These are phyloP conservation scores for Euphorbia lathyris DNA, from an alignment of 345 rosid genomes.

Conservation along the genomic window DNA sequence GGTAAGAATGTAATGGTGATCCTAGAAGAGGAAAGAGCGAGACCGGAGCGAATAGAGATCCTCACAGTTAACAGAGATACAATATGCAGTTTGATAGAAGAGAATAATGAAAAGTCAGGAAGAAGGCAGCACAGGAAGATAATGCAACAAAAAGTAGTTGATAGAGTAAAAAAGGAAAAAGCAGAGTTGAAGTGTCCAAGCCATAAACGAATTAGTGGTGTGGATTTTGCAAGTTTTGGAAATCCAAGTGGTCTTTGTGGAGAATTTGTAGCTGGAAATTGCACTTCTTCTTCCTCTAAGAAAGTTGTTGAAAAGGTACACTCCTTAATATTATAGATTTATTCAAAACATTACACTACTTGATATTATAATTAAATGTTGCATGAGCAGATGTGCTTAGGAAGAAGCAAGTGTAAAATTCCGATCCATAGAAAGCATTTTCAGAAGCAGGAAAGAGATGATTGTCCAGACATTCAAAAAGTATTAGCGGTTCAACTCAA, in stretches of 20 bases:
- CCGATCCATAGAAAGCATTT: slow-evolving; percentile 45
- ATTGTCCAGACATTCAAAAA: slow-evolving; percentile 41
- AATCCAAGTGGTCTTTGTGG: slow-evolving; percentile 72
- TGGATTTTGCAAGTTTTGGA: slow-evolving; percentile 84
- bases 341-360: no score
- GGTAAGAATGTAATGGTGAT: slow-evolving; percentile 56
- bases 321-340: no score
- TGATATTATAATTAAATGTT: no score
- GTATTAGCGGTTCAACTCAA: slow-evolving; percentile 60
- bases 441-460: slow-evolving; percentile 28
- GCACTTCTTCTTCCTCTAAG: slow-evolving; percentile 52
- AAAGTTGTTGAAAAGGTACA: slow-evolving; percentile 61
- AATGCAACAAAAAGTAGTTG: slow-evolving; percentile 21
- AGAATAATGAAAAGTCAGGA: slow-evolving; percentile 48
- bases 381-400: slow-evolving; percentile 46
- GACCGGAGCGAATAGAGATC: slow-evolving; percentile 52
- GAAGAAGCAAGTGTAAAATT: slow-evolving; percentile 45
- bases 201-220: slow-evolving; percentile 42
- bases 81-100: slow-evolving; percentile 56
- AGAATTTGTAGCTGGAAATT: slow-evolving; percentile 42
- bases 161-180: slow-evolving; percentile 35
- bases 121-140: slow-evolving; percentile 33
- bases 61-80: slow-evolving; percentile 58
- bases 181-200: slow-evolving; percentile 52
- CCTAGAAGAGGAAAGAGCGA: slow-evolving; percentile 57